Conservation (phyloP, 2,329 filamentous ascomycete genomes). For the Dactylellina drechsleri region DNA sequence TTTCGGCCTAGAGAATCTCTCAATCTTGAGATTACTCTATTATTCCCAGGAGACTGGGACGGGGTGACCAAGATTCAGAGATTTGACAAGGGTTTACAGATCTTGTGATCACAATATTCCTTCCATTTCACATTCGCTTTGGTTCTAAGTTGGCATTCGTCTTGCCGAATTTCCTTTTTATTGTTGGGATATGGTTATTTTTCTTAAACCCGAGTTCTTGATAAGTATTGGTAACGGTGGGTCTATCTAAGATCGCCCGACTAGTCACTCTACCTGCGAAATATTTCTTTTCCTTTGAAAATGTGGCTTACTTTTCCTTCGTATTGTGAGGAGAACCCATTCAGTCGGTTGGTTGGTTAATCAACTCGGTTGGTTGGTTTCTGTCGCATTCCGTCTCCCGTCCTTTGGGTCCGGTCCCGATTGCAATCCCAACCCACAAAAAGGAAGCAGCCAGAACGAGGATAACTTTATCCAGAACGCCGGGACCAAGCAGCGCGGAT, state of each 20-base stretch:
- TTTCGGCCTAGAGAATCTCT: too few relatives aligned
- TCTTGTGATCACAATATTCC: constrained; percentile 29
- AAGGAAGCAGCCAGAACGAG: neutral
- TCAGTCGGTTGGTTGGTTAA: neutral
- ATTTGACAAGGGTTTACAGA: constrained; percentile 48
- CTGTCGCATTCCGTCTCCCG: constrained; percentile 29
- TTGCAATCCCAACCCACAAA: neutral
- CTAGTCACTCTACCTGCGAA: too few relatives aligned
- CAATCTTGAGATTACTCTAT: too few relatives aligned
- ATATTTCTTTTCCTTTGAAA: too few relatives aligned
- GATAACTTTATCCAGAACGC: constrained; percentile 40
- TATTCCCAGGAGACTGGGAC: too few relatives aligned
- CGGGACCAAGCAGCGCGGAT: constrained; percentile 12
- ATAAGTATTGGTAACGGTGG: too few relatives aligned
- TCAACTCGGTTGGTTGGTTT: constrained; percentile 1
- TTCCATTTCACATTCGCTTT: neutral
- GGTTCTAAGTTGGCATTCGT: neutral
- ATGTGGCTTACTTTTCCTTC: too few relatives aligned
- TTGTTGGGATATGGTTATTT: neutral
- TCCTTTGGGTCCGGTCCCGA: constrained; percentile 23
- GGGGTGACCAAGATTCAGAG: constrained; percentile 20
- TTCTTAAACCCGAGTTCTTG: too few relatives aligned
- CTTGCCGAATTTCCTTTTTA: neutral
- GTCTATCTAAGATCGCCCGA: too few relatives aligned
- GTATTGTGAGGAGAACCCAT: too few relatives aligned